Percentiles rank a stretch among this genome's conserved stretches.
These are phyloP conservation scores for Blastobotrys mokoenaii DNA, from an alignment of 805 yeast genomes.

Conservation along the genomic window DNA sequence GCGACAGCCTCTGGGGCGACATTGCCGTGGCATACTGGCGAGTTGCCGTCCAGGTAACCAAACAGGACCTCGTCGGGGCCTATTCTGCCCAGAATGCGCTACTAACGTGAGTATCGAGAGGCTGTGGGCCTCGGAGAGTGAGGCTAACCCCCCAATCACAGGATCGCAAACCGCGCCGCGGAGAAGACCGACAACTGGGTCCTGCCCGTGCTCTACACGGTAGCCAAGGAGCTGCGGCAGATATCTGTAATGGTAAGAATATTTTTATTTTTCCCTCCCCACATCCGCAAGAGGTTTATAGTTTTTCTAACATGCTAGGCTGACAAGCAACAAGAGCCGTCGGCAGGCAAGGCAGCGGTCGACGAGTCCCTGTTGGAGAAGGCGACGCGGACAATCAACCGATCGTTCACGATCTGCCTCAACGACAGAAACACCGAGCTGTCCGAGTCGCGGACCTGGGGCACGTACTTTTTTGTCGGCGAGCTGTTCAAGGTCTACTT, in stretches of 20 bases:
- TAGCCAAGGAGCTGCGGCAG: conserved; percentile 23
- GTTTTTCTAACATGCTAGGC: no score
- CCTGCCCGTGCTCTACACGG: conserved; percentile 21
- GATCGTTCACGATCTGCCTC: conserved; percentile 66
- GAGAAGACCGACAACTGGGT: conserved; percentile 71
- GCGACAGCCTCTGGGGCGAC: conserved; percentile 14
- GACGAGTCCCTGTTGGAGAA: conserved; percentile 39
- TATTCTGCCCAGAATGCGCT: conserved; percentile 21
- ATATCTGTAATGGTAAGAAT: conserved; percentile 15
- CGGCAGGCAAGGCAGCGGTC: neutral
- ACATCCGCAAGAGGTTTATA: no score
- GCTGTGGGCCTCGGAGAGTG: neutral
- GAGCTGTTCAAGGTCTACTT: conserved; percentile 64
- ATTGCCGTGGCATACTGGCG: conserved; percentile 21
- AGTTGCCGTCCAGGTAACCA: conserved; percentile 15
- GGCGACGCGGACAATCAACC: conserved; percentile 58
- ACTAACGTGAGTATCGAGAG: conserved; percentile 17
- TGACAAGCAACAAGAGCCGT: neutral
- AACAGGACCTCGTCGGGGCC: conserved; percentile 19
- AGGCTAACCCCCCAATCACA: conserved; percentile 2
- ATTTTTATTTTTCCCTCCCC: neutral
- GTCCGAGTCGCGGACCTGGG: conserved; percentile 44
- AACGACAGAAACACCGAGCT: conserved; percentile 63
- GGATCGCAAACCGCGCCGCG: conserved; percentile 69
- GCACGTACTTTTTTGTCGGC: conserved; percentile 63